These are phyloP conservation scores for Backusella sp. DNA, from an alignment of 192 early-diverging fungal species.

Conservation along the genomic window DNA sequence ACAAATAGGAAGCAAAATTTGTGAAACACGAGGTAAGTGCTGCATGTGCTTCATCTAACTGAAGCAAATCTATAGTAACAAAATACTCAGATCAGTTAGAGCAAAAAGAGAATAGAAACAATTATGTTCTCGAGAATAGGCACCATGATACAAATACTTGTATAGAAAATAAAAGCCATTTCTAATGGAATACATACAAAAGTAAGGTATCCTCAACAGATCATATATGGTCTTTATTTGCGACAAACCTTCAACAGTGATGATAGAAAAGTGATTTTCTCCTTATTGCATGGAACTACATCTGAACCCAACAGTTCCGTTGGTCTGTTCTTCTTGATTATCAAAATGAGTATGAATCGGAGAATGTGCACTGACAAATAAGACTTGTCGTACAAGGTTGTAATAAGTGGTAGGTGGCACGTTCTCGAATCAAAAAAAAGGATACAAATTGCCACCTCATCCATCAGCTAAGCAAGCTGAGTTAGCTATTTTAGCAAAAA, in stretches of 20 bases:
- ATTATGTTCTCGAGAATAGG: background rate
- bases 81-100: slow-evolving; percentile 2
- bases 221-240: background rate
- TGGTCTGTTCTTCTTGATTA: slow-evolving; percentile 9
- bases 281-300: background rate
- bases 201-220: background rate
- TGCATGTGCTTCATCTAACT: slow-evolving; percentile 22
- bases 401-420: slow-evolving; percentile 10
- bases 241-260: background rate
- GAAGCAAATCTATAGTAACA: slow-evolving; percentile 6
- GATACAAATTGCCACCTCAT: slow-evolving; percentile 10
- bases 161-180: background rate
- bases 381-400: background rate
- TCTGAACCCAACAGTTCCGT: background rate
- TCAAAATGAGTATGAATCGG: slow-evolving; percentile 1
- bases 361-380: slow-evolving; percentile 20
- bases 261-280: background rate
- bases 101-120: background rate
- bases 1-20: background rate
- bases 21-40: slow-evolving; percentile 25
- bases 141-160: background rate
- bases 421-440: slow-evolving; percentile 10
- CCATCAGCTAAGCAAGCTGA: slow-evolving; percentile 12
- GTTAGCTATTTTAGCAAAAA: slow-evolving; percentile 9
- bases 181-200: background rate